Percentiles rank a stretch among this genome's conserved stretches.
Evolutionary conservation across 768 basidiomycete species (phyloP).

Genomic region (Grammothele lineata): DNA sequence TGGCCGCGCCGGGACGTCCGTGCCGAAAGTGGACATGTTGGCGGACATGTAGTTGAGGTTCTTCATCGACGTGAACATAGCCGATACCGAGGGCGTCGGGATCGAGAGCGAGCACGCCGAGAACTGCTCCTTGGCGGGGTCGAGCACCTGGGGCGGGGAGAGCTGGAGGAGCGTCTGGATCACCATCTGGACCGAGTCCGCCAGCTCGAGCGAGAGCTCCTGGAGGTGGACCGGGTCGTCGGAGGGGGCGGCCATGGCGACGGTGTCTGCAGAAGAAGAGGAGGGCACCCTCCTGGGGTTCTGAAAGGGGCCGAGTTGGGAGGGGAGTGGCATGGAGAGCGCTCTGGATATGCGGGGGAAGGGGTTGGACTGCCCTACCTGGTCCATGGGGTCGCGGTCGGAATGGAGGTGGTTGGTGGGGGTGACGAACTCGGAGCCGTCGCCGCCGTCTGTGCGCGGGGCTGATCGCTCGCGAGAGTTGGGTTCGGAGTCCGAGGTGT

Average conservation of each 20-base stretch:
- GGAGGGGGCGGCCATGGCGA: constrained; percentile 21
- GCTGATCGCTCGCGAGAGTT: background rate
- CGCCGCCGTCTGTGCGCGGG: constrained; percentile 18
- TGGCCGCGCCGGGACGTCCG: constrained; percentile 12
- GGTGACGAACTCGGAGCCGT: constrained; percentile 28
- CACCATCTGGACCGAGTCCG: constrained; percentile 86
- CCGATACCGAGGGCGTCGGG: constrained; percentile 83
- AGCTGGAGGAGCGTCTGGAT: constrained; percentile 90
- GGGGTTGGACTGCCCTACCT: constrained; percentile 24
- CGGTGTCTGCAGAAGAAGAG: constrained; percentile 15
- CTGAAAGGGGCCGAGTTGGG: constrained; percentile 69
- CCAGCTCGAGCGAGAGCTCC: constrained; percentile 81
- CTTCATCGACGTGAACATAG: constrained; percentile 89
- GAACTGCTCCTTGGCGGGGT: constrained; percentile 91
- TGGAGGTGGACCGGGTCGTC: constrained; percentile 42
- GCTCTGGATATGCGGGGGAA: constrained; percentile 66
- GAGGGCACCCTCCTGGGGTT: constrained; percentile 51
- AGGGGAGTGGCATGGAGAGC: constrained; percentile 75
- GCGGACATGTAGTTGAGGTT: constrained; percentile 90
- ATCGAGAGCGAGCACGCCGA: constrained; percentile 85
- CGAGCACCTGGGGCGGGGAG: constrained; percentile 84
- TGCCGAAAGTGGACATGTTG: constrained; percentile 59
- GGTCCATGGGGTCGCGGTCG: constrained; percentile 30
- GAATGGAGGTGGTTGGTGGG: constrained; percentile 27
- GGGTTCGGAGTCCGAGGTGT: constrained; percentile 43